phyloP scores from a whole-genome alignment of 352 stramenopile species.

The Globisporangium parvum region DNA sequence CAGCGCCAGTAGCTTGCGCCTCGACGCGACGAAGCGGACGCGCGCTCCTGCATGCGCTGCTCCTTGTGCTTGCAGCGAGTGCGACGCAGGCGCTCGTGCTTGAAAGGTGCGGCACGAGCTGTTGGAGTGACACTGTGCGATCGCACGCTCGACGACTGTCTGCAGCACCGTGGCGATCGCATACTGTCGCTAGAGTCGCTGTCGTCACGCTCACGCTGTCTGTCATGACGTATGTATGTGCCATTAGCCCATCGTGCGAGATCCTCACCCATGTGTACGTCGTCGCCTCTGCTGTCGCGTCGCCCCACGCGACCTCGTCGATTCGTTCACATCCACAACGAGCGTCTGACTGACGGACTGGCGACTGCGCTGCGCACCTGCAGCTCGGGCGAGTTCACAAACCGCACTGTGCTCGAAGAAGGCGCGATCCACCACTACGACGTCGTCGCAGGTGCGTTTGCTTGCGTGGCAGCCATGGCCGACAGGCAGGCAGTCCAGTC shows the following conservation, averaged over 20 bases:
- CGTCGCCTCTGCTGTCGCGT: too few relatives aligned
- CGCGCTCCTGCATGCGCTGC: slow-evolving; percentile 10
- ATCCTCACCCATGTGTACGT: slow-evolving; percentile 71
- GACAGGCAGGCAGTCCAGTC: too few relatives aligned
- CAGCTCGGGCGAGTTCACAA: slow-evolving; percentile 73
- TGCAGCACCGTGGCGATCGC: background rate
- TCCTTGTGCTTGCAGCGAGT: slow-evolving; percentile 13
- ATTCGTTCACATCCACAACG: background rate
- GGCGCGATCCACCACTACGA: slow-evolving; percentile 23
- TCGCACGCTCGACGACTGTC: background rate
- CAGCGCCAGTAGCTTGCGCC: background rate
- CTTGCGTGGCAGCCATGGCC: too few relatives aligned
- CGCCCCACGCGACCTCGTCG: too few relatives aligned
- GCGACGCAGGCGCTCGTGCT: slow-evolving; percentile 31
- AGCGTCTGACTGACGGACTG: background rate
- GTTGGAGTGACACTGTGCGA: too few relatives aligned
- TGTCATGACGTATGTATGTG: background rate
- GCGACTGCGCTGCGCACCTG: background rate
- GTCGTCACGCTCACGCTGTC: background rate
- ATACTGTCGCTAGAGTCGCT: background rate
- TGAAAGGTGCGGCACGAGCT: slow-evolving; percentile 25
- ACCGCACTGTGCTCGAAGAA: slow-evolving; percentile 36
- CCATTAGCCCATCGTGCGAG: slow-evolving; percentile 35
- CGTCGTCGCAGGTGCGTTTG: slow-evolving; percentile 45
- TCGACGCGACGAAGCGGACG: slow-evolving; percentile 15